phyloP scores from a whole-genome alignment of 1,284 basidiomycete species.

The Testicularia cyperi region DNA sequence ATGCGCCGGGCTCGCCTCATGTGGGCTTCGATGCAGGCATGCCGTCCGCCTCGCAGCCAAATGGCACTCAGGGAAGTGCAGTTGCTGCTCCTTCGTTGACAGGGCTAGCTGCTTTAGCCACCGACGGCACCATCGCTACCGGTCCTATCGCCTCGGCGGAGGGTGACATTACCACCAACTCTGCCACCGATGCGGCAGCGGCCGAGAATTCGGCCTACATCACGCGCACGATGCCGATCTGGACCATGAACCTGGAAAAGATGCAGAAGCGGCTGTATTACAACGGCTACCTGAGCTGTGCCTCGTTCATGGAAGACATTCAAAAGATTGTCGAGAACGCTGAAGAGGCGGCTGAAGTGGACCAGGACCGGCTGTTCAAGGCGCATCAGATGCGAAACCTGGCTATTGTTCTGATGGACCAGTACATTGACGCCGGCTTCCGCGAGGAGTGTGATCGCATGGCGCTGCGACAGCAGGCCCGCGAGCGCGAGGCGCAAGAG shows the following conservation, averaged over 20 bases:
- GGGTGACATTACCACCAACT: constrained; percentile 6
- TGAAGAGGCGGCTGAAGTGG: constrained; percentile 65
- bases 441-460: constrained; percentile 82
- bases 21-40: background rate
- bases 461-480: constrained; percentile 74
- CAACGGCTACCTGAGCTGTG: constrained; percentile 81
- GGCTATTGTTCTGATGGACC: constrained; percentile 78
- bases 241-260: constrained; percentile 69
- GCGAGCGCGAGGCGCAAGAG: constrained; percentile 62
- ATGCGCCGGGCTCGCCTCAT: background rate
- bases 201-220: constrained; percentile 21
- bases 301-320: constrained; percentile 84
- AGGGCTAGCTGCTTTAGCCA: no score
- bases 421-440: constrained; percentile 81
- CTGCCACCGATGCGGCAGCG: constrained; percentile 1
- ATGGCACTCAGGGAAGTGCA: background rate
- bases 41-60: constrained; percentile 15
- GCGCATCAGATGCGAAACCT: constrained; percentile 88
- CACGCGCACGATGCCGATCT: constrained; percentile 49
- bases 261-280: constrained; percentile 86
- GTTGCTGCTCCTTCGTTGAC: no score
- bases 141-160: background rate
- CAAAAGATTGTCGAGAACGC: constrained; percentile 88
- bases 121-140: background rate
- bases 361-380: constrained; percentile 73